Evolutionary conservation across 2,329 filamentous ascomycete species (phyloP).

Genomic region (Polytolypa hystricis): DNA sequence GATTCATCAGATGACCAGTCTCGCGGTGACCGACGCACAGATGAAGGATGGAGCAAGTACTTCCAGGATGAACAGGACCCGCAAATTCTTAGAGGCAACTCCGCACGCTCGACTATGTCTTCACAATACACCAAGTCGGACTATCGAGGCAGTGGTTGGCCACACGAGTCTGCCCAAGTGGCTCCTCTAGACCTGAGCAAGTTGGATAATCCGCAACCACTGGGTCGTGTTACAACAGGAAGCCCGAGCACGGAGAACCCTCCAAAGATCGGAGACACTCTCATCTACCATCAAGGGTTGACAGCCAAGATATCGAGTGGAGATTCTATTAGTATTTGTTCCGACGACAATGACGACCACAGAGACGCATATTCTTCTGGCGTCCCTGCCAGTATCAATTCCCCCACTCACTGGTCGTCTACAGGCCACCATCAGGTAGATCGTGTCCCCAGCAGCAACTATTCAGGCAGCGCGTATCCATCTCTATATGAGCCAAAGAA

Average conservation of each 20-base stretch:
- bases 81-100: slow-evolving; percentile 16
- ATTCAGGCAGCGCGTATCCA: slow-evolving; percentile 30
- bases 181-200: slow-evolving; percentile 26
- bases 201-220: slow-evolving; percentile 28
- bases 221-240: slow-evolving; percentile 30
- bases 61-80: slow-evolving; percentile 29
- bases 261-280: slow-evolving; percentile 18
- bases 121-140: slow-evolving; percentile 23
- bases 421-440: slow-evolving; percentile 17
- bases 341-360: slow-evolving; percentile 23
- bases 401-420: slow-evolving; percentile 16
- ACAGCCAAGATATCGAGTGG: slow-evolving; percentile 34
- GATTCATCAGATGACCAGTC: slow-evolving; percentile 4
- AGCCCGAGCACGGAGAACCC: slow-evolving; percentile 33
- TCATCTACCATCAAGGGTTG: slow-evolving; percentile 29
- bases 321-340: slow-evolving; percentile 28
- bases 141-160: slow-evolving; percentile 31
- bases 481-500: slow-evolving; percentile 14
- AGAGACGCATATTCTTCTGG: slow-evolving; percentile 20
- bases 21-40: slow-evolving; percentile 30
- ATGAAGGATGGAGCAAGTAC: slow-evolving; percentile 40
- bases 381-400: slow-evolving; percentile 16
- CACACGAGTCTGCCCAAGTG: slow-evolving; percentile 22
- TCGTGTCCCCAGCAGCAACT: slow-evolving; percentile 31
- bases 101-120: slow-evolving; percentile 17